Conservation (phyloP, 2,329 filamentous ascomycete species). For the Pseudophaeomoniella oleicola region DNA sequence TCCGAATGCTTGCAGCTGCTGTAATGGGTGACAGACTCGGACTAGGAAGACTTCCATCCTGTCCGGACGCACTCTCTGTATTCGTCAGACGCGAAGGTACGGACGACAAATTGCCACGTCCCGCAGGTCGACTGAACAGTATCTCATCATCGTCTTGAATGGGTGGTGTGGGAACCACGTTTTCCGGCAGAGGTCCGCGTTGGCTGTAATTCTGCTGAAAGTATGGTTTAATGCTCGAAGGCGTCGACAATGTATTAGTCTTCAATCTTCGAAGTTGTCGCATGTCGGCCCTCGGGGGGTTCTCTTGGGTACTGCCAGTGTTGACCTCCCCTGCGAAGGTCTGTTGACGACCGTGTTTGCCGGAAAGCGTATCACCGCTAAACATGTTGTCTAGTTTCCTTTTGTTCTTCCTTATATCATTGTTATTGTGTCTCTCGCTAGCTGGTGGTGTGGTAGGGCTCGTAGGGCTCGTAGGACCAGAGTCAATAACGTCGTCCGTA, state of each 20-base stretch:
- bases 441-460: no score
- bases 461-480: no score
- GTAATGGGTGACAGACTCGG: slow-evolving; percentile 85
- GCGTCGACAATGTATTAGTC: background rate
- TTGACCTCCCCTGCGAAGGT: no score
- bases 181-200: background rate
- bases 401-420: no score
- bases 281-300: no score
- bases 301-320: no score
- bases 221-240: background rate
- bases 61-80: slow-evolving; percentile 54
- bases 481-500: no score
- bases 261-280: background rate
- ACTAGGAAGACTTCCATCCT: slow-evolving; percentile 87
- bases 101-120: slow-evolving; percentile 14
- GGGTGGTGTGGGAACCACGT: slow-evolving; percentile 12
- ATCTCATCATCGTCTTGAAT: slow-evolving; percentile 10
- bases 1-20: slow-evolving; percentile 49
- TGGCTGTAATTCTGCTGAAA: background rate
- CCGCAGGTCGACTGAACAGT: slow-evolving; percentile 22
- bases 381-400: no score
- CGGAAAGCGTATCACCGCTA: no score
- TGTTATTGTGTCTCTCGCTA: no score
- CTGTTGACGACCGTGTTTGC: no score
- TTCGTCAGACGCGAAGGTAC: slow-evolving; percentile 25